Evolutionary conservation across 2,329 filamentous ascomycete genomes (phyloP), one percentile per base, ranked within the genome.

Genomic region (Arthroderma sp.): DNA sequence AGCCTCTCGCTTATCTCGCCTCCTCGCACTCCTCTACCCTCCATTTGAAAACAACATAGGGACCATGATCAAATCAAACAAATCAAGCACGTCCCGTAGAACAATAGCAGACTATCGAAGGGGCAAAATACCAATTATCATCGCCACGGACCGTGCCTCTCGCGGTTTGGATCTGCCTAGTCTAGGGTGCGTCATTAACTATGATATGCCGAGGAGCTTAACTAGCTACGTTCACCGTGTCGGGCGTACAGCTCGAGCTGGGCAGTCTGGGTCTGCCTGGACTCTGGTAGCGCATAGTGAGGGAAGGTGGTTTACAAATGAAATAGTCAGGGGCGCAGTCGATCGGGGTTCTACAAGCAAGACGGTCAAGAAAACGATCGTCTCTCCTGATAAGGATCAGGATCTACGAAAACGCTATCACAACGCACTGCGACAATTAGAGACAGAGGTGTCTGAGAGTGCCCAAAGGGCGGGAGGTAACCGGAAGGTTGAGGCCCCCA

Each of bases 71-170:
- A 88, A 85, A 15, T 84, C 84, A 0, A 82, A 80, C 28, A 77
- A 83, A n/a, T 84, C 81, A 1, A 76, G 80, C 9, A 72, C 75
- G 9, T 80, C 83, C 10, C 75, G 77, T 48, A 80, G 78, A 54
- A 78, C 81, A 0, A 69, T 88, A 27, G 71, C 72, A 28, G 73
- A 75, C n/a, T 88, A 89, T 60, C 66, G 73, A 3, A 62, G 68
- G 5, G 73, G 73, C 46, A 75, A 75, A 47, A 64, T 84, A 28
- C 79, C 80, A 5, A 78, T 94, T 39, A 77, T 96, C 37, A 81
- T 96, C 38, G 87, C 88, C 1, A 94, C 91, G 0, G 89, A 96
- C 60, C 82, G 93, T n/a, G 86, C 91, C 1, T 86, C 87, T 2
- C 83, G 89, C 51, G 91, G 89, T 56, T 78, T 96, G 28, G 89